A percentile compares a stretch with the other conserved stretches of the same genome.
Evolutionary conservation across 352 stramenopile genomes (phyloP).

Genomic region (Globisporangium uncinulatum): DNA sequence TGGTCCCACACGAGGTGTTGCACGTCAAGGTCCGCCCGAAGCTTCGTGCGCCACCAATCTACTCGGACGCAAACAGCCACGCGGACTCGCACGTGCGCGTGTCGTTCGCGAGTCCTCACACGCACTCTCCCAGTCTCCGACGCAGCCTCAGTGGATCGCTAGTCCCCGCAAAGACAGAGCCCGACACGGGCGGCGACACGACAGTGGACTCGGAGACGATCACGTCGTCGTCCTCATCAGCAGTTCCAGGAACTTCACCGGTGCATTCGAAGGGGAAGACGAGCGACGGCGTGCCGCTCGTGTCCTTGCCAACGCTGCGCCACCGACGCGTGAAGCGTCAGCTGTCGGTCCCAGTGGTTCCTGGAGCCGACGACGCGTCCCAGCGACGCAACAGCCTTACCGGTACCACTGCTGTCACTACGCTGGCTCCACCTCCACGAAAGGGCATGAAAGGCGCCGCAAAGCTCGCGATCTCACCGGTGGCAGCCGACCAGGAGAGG

Average conservation of each 20-base stretch:
- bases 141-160: slow-evolving; percentile 4
- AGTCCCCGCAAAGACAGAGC: background rate
- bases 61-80: slow-evolving; percentile 13
- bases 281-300: slow-evolving; percentile 7
- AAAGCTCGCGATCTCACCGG: slow-evolving; percentile 39
- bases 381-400: slow-evolving; percentile 20
- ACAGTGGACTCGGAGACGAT: slow-evolving; percentile 6
- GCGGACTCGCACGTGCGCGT: slow-evolving; percentile 19
- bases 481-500: slow-evolving; percentile 21
- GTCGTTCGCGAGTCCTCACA: slow-evolving; percentile 8
- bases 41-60: slow-evolving; percentile 23
- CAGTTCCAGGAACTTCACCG: background rate
- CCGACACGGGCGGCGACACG: slow-evolving; percentile 4
- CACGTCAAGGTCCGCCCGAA: slow-evolving; percentile 65
- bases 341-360: slow-evolving; percentile 17
- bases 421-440: background rate
- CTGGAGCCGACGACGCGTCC: slow-evolving; percentile 6
- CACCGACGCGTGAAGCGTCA: slow-evolving; percentile 22
- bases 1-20: slow-evolving; percentile 63
- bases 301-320: slow-evolving; percentile 7
- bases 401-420: background rate
- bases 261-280: slow-evolving; percentile 3
- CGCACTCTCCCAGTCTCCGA: slow-evolving; percentile 9
- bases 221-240: slow-evolving; percentile 1
- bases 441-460: slow-evolving; percentile 22